Evolutionary conservation across 768 basidiomycete species (phyloP).

Genomic region (Macrolepiota fuliginosa): DNA sequence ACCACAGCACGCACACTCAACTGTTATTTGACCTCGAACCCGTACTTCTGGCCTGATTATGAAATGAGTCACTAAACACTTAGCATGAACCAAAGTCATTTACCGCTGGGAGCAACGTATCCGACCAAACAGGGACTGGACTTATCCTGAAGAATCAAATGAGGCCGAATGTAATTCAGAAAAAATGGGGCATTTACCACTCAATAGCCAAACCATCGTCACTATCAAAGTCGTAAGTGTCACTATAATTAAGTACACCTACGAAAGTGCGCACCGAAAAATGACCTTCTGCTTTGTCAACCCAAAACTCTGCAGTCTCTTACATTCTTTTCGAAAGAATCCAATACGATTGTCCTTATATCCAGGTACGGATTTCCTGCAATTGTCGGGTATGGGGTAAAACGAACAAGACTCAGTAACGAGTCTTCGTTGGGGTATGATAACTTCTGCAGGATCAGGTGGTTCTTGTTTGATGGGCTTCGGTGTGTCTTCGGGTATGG

Average conservation of each 20-base stretch:
- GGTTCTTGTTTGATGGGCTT: conserved; percentile 3
- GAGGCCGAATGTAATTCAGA: too few species aligned
- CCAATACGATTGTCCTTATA: conserved; percentile 8
- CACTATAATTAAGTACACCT: too few species aligned
- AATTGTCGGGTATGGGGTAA: conserved; percentile 9
- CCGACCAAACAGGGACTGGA: conserved; percentile 11
- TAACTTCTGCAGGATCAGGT: not conserved
- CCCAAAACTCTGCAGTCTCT: conserved; percentile 1
- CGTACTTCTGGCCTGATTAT: not conserved
- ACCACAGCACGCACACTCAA: not conserved
- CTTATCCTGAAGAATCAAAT: not conserved
- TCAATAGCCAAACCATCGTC: conserved; percentile 12
- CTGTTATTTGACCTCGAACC: not conserved
- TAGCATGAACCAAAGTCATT: not conserved
- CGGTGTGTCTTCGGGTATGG: not conserved
- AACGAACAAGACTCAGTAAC: conserved; percentile 11
- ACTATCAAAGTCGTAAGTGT: not conserved
- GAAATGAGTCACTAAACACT: not conserved
- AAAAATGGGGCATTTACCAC: not conserved
- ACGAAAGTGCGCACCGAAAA: not conserved
- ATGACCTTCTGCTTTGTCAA: conserved; percentile 9
- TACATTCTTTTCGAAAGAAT: conserved; percentile 8
- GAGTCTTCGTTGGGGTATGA: conserved; percentile 3
- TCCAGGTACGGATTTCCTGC: not conserved
- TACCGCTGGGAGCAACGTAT: conserved; percentile 11